Conservation (phyloP, 2,329 filamentous ascomycete species). For the Aureobasidium sp. region DNA sequence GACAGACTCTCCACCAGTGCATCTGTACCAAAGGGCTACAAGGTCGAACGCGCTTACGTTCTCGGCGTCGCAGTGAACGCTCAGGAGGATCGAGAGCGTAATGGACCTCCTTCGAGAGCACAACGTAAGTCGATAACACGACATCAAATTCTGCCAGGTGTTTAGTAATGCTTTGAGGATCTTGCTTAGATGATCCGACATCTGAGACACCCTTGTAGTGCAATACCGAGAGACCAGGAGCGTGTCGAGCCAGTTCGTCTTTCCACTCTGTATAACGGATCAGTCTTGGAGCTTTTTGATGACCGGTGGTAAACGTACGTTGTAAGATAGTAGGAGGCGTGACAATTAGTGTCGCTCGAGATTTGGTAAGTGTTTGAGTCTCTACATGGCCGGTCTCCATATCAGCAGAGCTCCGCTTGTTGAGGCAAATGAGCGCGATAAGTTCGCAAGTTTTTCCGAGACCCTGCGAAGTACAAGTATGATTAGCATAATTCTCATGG, state of each 20-base stretch:
- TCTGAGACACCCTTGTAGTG: slow-evolving; percentile 61
- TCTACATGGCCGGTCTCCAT: not conserved
- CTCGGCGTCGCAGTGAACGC: slow-evolving; percentile 66
- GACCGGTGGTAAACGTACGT: too few relatives aligned
- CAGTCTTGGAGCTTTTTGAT: too few relatives aligned
- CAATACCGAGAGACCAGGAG: slow-evolving; percentile 61
- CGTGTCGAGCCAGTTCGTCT: slow-evolving; percentile 63
- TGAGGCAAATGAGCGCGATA: too few relatives aligned
- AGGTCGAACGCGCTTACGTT: slow-evolving; percentile 70
- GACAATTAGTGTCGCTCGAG: slow-evolving; percentile 68
- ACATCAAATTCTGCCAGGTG: slow-evolving; percentile 59
- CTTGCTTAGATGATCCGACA: slow-evolving; percentile 32
- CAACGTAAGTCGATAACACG: slow-evolving; percentile 69
- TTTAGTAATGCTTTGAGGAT: slow-evolving; percentile 46
- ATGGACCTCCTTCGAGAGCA: slow-evolving; percentile 84
- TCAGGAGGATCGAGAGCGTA: slow-evolving; percentile 76
- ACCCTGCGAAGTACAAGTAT: too few relatives aligned
- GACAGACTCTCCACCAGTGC: slow-evolving; percentile 85
- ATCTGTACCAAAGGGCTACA: slow-evolving; percentile 84
- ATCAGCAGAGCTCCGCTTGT: slow-evolving; percentile 45
- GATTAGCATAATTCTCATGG: not conserved
- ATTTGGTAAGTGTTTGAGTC: slow-evolving; percentile 35
- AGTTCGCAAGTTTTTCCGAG: too few relatives aligned
- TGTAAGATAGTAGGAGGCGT: slow-evolving; percentile 67
- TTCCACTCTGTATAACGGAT: too few relatives aligned